These are phyloP conservation scores for Kwoniella shivajii DNA, from an alignment of 1,284 basidiomycete genomes.

Conservation along the genomic window DNA sequence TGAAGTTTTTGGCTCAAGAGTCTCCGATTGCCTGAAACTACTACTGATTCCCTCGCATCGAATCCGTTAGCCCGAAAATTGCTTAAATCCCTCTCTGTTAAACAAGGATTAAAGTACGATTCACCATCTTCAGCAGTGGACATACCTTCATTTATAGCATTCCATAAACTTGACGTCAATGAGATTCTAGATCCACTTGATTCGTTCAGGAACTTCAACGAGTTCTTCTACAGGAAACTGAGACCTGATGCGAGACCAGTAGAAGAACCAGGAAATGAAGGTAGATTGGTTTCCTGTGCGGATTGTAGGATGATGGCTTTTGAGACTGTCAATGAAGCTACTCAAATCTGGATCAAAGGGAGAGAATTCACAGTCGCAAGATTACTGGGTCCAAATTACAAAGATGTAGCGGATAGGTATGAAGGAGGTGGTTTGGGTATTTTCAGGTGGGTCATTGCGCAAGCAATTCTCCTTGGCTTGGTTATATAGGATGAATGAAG, in stretches of 20 bases:
- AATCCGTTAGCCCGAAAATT: slow-evolving; percentile 65
- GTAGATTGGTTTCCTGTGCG: slow-evolving; percentile 79
- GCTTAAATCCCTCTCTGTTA: slow-evolving; percentile 86
- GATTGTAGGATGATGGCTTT: slow-evolving; percentile 96
- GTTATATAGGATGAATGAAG: neutral
- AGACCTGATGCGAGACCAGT: slow-evolving; percentile 79
- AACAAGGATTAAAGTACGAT: slow-evolving; percentile 94
- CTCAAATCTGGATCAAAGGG: slow-evolving; percentile 94
- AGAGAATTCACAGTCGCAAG: slow-evolving; percentile 81
- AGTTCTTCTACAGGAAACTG: slow-evolving; percentile 86
- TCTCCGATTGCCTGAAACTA: slow-evolving; percentile 62
- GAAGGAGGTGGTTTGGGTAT: slow-evolving; percentile 71
- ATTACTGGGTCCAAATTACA: slow-evolving; percentile 78
- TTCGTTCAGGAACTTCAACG: slow-evolving; percentile 87
- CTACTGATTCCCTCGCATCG: too few relatives aligned
- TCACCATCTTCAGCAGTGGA: slow-evolving; percentile 78
- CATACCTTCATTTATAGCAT: slow-evolving; percentile 84
- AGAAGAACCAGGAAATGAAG: slow-evolving; percentile 71
- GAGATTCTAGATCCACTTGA: slow-evolving; percentile 82
- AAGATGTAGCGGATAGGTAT: slow-evolving; percentile 68
- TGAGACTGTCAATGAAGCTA: slow-evolving; percentile 79
- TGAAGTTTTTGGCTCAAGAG: slow-evolving; percentile 20
- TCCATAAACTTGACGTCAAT: slow-evolving; percentile 79
- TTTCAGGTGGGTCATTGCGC: slow-evolving; percentile 61
- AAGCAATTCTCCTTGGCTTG: neutral